Conservation (phyloP, 2,329 filamentous ascomycete genomes). For the Trichoderma citrinoviride region DNA sequence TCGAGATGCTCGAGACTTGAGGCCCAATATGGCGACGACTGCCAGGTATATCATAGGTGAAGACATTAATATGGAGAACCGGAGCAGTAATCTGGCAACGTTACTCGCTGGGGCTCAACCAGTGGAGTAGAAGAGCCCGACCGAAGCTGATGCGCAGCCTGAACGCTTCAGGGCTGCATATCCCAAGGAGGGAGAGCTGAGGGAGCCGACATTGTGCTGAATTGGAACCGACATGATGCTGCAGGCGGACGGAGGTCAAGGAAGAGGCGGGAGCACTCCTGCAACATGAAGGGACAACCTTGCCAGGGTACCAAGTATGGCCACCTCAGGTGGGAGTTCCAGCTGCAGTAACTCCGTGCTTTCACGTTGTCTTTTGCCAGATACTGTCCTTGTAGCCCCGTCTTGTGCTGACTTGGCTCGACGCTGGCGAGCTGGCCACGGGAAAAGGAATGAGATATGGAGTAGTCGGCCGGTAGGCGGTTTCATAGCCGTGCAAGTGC, state of each 20-base stretch:
- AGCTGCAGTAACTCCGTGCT: background rate
- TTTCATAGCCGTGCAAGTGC: background rate
- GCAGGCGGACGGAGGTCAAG: background rate
- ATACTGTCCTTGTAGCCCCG: background rate
- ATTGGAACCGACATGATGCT: slow-evolving; percentile 2
- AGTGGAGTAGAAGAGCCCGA: slow-evolving; percentile 14
- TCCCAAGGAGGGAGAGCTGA: slow-evolving; percentile 2
- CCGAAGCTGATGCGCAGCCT: slow-evolving; percentile 15
- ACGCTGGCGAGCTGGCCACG: background rate
- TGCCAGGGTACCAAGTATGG: background rate
- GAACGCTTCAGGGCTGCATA: background rate
- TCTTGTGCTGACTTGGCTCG: background rate
- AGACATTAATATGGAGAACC: background rate
- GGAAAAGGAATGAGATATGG: background rate
- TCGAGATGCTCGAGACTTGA: background rate
- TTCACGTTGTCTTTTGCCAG: background rate
- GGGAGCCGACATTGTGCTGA: slow-evolving; percentile 6
- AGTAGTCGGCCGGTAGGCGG: background rate
- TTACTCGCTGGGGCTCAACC: slow-evolving; percentile 5
- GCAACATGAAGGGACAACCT: background rate
- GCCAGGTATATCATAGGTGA: background rate
- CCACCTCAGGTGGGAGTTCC: slow-evolving; percentile 1
- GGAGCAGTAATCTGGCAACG: background rate
- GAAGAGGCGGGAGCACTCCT: background rate
- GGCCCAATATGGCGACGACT: background rate